These are phyloP conservation scores for Emericellopsis cladophorae DNA, from an alignment of 2,329 filamentous ascomycete species.

Conservation along the genomic window DNA sequence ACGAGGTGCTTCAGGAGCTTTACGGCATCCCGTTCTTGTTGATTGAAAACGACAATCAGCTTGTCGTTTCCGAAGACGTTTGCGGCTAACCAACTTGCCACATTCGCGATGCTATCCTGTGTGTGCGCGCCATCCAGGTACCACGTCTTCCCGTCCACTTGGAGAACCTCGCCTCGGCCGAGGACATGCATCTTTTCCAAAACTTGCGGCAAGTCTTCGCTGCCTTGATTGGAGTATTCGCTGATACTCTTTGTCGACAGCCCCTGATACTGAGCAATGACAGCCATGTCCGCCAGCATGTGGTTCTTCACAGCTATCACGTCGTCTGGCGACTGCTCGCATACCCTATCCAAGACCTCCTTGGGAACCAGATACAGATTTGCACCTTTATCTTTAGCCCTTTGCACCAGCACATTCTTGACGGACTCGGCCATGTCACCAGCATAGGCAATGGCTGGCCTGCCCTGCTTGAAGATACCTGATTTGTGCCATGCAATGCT, in stretches of 20 bases:
- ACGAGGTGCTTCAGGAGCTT: conserved; percentile 53
- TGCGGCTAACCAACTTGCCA: conserved; percentile 63
- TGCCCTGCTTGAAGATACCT: conserved; percentile 65
- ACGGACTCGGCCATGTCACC: conserved; percentile 19
- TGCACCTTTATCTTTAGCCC: conserved; percentile 44
- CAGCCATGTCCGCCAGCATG: conserved; percentile 41
- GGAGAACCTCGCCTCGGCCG: conserved; percentile 64
- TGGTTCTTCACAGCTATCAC: conserved; percentile 41
- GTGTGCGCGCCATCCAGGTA: conserved; percentile 85
- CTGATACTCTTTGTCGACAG: conserved; percentile 8
- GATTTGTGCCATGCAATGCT: conserved; percentile 87
- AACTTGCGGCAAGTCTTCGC: conserved; percentile 43
- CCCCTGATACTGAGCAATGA: conserved; percentile 32
- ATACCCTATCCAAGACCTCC: conserved; percentile 23
- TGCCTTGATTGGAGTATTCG: conserved; percentile 9
- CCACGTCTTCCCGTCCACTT: conserved; percentile 47
- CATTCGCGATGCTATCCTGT: conserved; percentile 65
- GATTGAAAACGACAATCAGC: conserved; percentile 73
- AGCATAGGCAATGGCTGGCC: conserved; percentile 20
- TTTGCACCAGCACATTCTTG: conserved; percentile 40
- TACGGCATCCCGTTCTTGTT: conserved; percentile 70
- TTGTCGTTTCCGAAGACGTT: conserved; percentile 17
- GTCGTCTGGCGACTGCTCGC: conserved; percentile 33
- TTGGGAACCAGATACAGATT: conserved; percentile 28
- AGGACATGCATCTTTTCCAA: conserved; percentile 55